Percentiles rank a stretch among this genome's conserved stretches.
These are phyloP conservation scores for Fraxinus platypoda DNA, from an alignment of 305 asterid species.

Conservation along the genomic window DNA sequence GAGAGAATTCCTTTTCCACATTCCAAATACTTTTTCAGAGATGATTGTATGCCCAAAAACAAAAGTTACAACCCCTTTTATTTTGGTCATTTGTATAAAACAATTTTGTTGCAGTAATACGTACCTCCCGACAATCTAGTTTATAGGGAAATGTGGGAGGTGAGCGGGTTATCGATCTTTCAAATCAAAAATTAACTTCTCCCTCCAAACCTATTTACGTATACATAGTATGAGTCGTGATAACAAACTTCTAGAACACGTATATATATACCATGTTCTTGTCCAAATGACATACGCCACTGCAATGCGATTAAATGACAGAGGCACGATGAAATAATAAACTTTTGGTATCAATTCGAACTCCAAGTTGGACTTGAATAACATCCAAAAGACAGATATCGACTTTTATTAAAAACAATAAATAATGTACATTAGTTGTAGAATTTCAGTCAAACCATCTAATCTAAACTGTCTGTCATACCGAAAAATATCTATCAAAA, in stretches of 20 bases:
- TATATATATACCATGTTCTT: background rate
- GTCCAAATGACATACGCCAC: background rate
- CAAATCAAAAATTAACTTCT: background rate
- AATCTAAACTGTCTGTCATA: background rate
- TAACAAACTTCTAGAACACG: background rate
- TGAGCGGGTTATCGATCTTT: background rate
- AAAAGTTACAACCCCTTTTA: too few relatives aligned
- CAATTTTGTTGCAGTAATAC: too few relatives aligned
- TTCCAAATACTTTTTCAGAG: too few relatives aligned
- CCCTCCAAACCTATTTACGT: background rate
- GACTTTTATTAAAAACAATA: too few relatives aligned
- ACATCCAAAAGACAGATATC: background rate
- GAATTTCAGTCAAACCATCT: background rate
- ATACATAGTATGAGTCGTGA: background rate
- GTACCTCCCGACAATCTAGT: background rate
- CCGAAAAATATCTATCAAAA: too few relatives aligned
- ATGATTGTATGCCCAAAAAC: too few relatives aligned
- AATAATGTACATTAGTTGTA: background rate
- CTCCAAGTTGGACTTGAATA: background rate
- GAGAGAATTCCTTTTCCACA: too few relatives aligned
- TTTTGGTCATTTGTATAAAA: too few relatives aligned
- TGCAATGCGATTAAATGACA: background rate
- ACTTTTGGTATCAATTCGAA: background rate
- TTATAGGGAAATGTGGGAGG: background rate
- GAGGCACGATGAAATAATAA: background rate